Evolutionary conservation across 2,329 filamentous ascomycete species (phyloP), one percentile per base, ranked within the genome.

Genomic region (Penicillium sp.): DNA sequence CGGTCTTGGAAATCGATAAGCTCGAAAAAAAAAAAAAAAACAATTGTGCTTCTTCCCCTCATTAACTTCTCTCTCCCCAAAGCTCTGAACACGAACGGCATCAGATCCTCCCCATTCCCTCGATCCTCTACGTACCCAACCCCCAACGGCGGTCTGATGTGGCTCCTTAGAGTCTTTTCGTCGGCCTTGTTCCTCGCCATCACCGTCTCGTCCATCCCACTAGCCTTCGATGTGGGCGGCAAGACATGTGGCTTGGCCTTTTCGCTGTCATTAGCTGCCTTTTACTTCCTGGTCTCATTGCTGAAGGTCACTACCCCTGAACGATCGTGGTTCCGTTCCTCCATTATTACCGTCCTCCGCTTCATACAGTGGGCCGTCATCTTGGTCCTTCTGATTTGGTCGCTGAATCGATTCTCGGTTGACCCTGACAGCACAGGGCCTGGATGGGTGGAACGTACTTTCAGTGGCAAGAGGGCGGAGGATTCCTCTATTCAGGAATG

Each of bases 151-250:
- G 50, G 56, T 57, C 66, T 79, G 76, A 96, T 96, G 90, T 92
- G 88, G 88, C 82, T 93, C 76, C 85, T 92, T 76, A 87, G 88
- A 73, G 83, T 88, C 73, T 72, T 92, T 66, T 90, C 90, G 71
- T 90, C 90, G 77, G 82, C 88, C 72, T 77, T 90, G 76, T 97
- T 97, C 78, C 86, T 97, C 68, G 83, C 92, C 76, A 89, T 89
- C 77, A 92, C 97, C 74, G 87, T 97, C 71, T 89, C 97, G 72
- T 96, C 92, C 60, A 94, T 99, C 72, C 94, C 94, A 60, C 87
- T 99, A 72, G 90, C 93, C 69, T 97, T 97, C 79, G 94, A 99
- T 84, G 93, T 97, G 69, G 94, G 94, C 72, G 94, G 94, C 60
- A 88, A 91, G 69, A 92, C 94, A 67, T 96, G 92, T 71, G 94